Evolutionary conservation across 2,329 filamentous ascomycete species (phyloP), one percentile per base, ranked within the genome.

Genomic region (Lachnellula cervina): DNA sequence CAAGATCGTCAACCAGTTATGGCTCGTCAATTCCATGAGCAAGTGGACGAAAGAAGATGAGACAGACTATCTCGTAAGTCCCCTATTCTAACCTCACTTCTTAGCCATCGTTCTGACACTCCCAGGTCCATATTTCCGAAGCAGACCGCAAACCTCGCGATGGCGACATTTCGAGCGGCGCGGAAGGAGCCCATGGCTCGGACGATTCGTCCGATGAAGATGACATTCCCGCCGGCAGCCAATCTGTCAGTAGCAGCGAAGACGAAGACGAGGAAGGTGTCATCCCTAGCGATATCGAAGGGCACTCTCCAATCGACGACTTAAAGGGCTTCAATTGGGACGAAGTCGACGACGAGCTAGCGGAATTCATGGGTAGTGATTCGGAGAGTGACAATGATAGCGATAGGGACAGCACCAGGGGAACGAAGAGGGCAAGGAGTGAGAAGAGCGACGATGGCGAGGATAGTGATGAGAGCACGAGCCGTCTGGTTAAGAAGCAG

Each of bases 1-100:
- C 71, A 92, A 91, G 70, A 96, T 99, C 56, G 94, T 99, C 48
- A 91, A 87, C 64, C 88, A 91, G 52, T 84, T 90, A 65, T 99
- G 94, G 94, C 83, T 99, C 32, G 80, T 86, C 34, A 88, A 92
- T 63, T 95, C 87, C 54, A 83, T 97, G 60, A 87, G 84, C 25
- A 87, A 88, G 69, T 99, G 94, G 94, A 78, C 81, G 60, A 86
- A 82, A 55, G 76, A 95, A 11, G 85, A 94, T 54, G 92, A 97
- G 70, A 78, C 78, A 2, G 86, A 87, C 21, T 70, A 67, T 56
- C 58, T 69, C 34, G 68, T 69, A 58, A 42, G 63, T 54, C 19
- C 34, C 8, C 11, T 37, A 25, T 28, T 35, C 38, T 14, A 42
- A 11, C 7, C 16, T 35, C 21, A 19, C 4, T 32, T 34, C 11